phyloP scores from a whole-genome alignment of 2,329 filamentous ascomycete species.

The Aspergillus pseudotamarii region DNA sequence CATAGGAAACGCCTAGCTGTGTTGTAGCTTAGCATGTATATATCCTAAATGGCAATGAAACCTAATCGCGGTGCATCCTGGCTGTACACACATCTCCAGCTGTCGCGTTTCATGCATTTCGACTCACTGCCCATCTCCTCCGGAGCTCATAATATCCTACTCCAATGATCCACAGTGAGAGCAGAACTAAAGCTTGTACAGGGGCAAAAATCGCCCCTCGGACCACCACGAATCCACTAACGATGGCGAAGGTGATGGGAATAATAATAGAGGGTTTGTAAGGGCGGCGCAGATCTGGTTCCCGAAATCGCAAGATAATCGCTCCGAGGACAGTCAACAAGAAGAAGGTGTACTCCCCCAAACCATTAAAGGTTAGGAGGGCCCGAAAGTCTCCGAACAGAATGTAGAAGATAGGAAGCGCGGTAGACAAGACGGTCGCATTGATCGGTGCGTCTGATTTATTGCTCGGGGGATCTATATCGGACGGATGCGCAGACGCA shows the following conservation, averaged over 20 bases:
- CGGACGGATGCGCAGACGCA: not conserved
- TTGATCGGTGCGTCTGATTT: conserved; percentile 21
- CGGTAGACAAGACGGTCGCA: conserved; percentile 18
- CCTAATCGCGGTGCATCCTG: too few relatives aligned
- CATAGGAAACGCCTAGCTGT: too few relatives aligned
- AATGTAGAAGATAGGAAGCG: conserved; percentile 14
- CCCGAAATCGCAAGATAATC: conserved; percentile 18
- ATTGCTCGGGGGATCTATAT: too few relatives aligned
- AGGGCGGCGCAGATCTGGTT: conserved; percentile 15
- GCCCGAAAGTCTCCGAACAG: conserved; percentile 22
- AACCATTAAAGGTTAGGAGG: conserved; percentile 20
- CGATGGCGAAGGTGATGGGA: conserved; percentile 13
- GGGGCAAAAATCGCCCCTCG: conserved; percentile 19
- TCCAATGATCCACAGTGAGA: conserved; percentile 16
- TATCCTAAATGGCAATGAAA: not conserved
- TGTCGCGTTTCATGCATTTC: not conserved
- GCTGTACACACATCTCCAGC: not conserved
- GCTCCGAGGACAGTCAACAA: conserved; percentile 20
- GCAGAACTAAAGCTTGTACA: conserved; percentile 12
- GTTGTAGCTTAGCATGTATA: too few relatives aligned
- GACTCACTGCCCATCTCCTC: conserved; percentile 1
- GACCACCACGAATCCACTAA: conserved; percentile 18
- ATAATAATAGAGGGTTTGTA: conserved; percentile 19
- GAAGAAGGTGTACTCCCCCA: conserved; percentile 24
- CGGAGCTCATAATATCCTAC: conserved; percentile 12